Percentiles rank a stretch among this genome's conserved stretches.
phyloP scores from a whole-genome alignment of 805 yeast genomes.

The Starmerella davenportii region DNA sequence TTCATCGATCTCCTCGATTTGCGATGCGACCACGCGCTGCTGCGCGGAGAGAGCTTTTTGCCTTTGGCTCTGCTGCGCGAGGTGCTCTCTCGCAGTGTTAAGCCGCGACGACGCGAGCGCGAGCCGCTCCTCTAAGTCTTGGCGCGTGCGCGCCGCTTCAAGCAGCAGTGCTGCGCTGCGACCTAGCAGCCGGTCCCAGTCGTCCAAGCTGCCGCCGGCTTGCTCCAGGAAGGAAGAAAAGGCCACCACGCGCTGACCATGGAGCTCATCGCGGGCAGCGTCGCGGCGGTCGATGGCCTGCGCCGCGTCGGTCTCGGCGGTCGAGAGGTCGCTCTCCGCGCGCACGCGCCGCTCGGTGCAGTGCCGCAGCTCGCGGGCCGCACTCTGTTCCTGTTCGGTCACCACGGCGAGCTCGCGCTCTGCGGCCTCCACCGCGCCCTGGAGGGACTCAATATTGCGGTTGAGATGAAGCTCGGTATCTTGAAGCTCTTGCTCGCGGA shows the following conservation, averaged over 20 bases:
- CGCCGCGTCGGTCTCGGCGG: neutral
- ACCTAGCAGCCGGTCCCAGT: conserved; percentile 10
- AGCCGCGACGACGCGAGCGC: conserved; percentile 47
- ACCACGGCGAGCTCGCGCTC: conserved; percentile 3
- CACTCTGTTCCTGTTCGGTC: conserved; percentile 4
- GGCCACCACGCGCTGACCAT: neutral
- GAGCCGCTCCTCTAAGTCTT: conserved; percentile 41
- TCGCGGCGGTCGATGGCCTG: neutral
- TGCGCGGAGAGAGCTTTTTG: conserved; percentile 10
- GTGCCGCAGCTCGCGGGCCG: neutral
- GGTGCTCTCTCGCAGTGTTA: conserved; percentile 35
- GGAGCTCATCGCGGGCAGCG: neutral
- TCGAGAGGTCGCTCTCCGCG: neutral
- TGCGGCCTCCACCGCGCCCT: conserved; percentile 1
- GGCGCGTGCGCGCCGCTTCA: conserved; percentile 41
- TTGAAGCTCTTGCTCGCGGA: conserved; percentile 26
- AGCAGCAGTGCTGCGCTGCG: conserved; percentile 33
- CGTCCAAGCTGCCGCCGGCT: conserved; percentile 9
- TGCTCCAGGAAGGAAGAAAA: conserved; percentile 7
- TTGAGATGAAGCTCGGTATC: conserved; percentile 13
- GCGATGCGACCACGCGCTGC: conserved; percentile 5
- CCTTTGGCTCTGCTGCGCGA: conserved; percentile 11
- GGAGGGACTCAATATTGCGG: conserved; percentile 2
- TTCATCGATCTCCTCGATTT: conserved; percentile 12
- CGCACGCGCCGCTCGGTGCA: neutral